A percentile compares a stretch with the other conserved stretches of the same genome.
Conservation (phyloP, 2,329 filamentous ascomycete genomes). For the Ambrosiella xylebori region DNA sequence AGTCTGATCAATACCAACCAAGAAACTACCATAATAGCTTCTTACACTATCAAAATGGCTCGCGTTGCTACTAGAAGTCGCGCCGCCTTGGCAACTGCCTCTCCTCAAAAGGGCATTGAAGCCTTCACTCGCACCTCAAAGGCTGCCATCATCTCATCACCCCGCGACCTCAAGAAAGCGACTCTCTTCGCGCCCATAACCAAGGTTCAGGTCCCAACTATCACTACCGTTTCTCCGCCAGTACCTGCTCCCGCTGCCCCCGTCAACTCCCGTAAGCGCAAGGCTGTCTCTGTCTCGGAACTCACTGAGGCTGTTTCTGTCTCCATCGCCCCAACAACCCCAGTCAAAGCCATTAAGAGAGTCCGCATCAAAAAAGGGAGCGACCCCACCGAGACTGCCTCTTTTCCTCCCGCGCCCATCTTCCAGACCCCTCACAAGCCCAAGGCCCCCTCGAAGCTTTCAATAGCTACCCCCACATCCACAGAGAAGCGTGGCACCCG, state of each 20-base stretch:
- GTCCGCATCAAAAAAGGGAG: conserved; percentile 12
- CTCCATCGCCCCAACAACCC: conserved; percentile 2
- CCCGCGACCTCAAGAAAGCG: conserved; percentile 21
- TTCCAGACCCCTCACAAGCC: conserved; percentile 10
- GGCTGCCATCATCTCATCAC: conserved; percentile 9
- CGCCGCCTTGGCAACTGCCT: conserved; percentile 6
- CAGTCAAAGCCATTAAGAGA: conserved; percentile 10
- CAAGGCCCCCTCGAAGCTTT: neutral
- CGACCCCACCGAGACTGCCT: neutral
- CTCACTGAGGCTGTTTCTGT: conserved; percentile 14
- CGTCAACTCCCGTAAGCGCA: conserved; percentile 23
- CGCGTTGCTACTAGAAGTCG: conserved; percentile 11
- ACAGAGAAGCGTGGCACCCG: conserved; percentile 9
- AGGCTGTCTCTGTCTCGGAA: conserved; percentile 18
- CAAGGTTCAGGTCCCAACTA: conserved; percentile 15
- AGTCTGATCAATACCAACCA: neutral
- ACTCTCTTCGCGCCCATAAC: neutral
- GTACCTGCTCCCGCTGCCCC: conserved; percentile 5
- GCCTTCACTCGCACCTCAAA: conserved; percentile 15
- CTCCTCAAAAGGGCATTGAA: conserved; percentile 8
- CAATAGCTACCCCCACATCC: conserved; percentile 5
- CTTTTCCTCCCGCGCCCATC: neutral
- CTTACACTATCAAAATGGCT: conserved; percentile 8
- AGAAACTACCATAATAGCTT: neutral
- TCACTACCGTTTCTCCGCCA: conserved; percentile 17